These are phyloP conservation scores for Eremochloa ophiuroides DNA, from an alignment of 176 grass and related monocot species.

Conservation along the genomic window DNA sequence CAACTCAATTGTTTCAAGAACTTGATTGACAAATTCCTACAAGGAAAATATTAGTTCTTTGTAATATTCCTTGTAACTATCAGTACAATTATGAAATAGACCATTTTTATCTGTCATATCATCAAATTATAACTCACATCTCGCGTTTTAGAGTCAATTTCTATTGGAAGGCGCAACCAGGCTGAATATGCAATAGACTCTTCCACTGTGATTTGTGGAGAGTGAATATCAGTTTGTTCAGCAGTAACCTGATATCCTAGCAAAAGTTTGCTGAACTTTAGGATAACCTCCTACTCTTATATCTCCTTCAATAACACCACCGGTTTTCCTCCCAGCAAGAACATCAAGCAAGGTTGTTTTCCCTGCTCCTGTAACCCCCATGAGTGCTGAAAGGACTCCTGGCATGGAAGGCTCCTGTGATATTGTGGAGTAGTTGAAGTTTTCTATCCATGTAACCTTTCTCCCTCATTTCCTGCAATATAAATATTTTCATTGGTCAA, in stretches of 20 bases:
- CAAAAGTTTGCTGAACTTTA: constrained; percentile 63
- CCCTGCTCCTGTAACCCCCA: constrained; percentile 69
- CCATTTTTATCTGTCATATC: not conserved
- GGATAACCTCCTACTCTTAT: constrained; percentile 69
- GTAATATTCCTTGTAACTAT: not conserved
- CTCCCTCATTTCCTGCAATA: constrained; percentile 51
- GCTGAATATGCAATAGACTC: constrained; percentile 69
- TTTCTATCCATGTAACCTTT: constrained; percentile 41
- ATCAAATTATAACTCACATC: constrained; percentile 33
- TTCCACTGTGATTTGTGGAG: constrained; percentile 64
- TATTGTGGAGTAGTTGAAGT: constrained; percentile 62
- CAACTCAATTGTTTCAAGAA: constrained; percentile 71
- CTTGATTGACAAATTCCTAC: constrained; percentile 66
- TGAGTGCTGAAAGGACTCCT: constrained; percentile 56
- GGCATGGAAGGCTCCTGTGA: constrained; percentile 57
- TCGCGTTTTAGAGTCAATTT: constrained; percentile 51
- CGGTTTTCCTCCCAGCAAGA: constrained; percentile 71
- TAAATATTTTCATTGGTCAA: not conserved
- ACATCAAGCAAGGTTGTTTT: constrained; percentile 83
- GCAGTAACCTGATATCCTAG: constrained; percentile 84
- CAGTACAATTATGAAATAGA: not conserved
- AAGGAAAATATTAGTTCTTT: not conserved
- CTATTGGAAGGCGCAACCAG: constrained; percentile 53
- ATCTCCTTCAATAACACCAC: constrained; percentile 62
- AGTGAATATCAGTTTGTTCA: constrained; percentile 69